A percentile compares a stretch with the other conserved stretches of the same genome.
phyloP scores from a whole-genome alignment of 805 yeast genomes.

The Candida schatavii region DNA sequence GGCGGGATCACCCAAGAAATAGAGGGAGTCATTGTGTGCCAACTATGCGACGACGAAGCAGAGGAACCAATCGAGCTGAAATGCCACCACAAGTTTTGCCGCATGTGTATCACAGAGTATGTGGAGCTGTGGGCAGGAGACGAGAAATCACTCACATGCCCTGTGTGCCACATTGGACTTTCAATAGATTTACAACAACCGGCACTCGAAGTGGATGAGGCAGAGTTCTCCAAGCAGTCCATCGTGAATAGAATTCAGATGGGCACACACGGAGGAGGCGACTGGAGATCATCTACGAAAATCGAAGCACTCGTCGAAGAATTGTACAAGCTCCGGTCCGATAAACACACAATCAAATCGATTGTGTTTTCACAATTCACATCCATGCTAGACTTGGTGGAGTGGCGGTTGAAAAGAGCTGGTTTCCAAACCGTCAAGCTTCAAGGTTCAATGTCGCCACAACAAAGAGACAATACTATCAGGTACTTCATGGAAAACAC shows the following conservation, averaged over 20 bases:
- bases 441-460: slow-evolving; percentile 97
- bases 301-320: slow-evolving; percentile 96
- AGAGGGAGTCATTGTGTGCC: slow-evolving; percentile 71
- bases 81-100: slow-evolving; percentile 91
- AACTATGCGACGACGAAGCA: slow-evolving; percentile 95
- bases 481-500: slow-evolving; percentile 90
- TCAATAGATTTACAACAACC: slow-evolving; percentile 90
- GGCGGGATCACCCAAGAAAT: slow-evolving; percentile 39
- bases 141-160: slow-evolving; percentile 68
- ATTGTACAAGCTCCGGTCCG: slow-evolving; percentile 79
- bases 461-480: slow-evolving; percentile 89
- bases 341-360: slow-evolving; percentile 84
- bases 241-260: slow-evolving; percentile 86
- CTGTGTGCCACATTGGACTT: slow-evolving; percentile 92
- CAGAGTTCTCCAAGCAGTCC: slow-evolving; percentile 55
- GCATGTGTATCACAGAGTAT: slow-evolving; percentile 89
- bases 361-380: slow-evolving; percentile 98
- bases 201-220: slow-evolving; percentile 68
- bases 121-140: slow-evolving; percentile 75
- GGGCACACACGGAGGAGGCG: slow-evolving; percentile 60
- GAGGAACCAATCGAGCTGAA: slow-evolving; percentile 95
- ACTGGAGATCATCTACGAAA: slow-evolving; percentile 93
- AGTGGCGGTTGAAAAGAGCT: slow-evolving; percentile 92
- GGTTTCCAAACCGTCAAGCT: slow-evolving; percentile 93
- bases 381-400: slow-evolving; percentile 91